Base-by-base conservation (phyloP, 331 rosid species). In the Acacia concinna region DNA sequence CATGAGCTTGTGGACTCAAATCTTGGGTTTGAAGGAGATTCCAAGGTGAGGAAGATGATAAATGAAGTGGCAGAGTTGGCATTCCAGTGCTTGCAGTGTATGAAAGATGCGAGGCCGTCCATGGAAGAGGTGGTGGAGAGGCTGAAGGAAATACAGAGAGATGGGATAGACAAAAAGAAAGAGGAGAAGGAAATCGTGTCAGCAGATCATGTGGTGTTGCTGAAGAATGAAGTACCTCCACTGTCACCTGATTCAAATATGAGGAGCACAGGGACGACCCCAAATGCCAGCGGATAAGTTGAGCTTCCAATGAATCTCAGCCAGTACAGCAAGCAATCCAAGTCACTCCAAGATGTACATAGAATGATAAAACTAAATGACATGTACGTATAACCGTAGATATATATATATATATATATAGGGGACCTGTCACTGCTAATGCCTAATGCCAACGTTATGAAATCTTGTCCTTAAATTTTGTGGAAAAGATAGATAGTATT, bases 21-120 rank as follows among this genome's bases (percentile, higher is more conserved):
- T 46, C 89, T 92, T 23, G 94, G 92, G 76, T 94, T 85, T 82
- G 94, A 92, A 44, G 77, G 89, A 21, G 96, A 95, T 76, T n/a
- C 10, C 8, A 87, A 49, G 41, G 88, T 86, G 8, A 83, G 54
- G 83, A 86, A 81, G 30, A 91, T 80, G 91, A 90, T 95, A 34
- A 81, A 66, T 82, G 96, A 89, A 4, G 92, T 92, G 34, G 97
- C 96, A 2, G 98, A 95, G 84, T 75, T 95, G 75, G 97, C 97
- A 0, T 95, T 88, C 81, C 94, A 74, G 80, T 95, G 98, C 79
- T 67, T 95, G 72, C 97, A 95, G 73, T 71, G 82, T 65, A 82
- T 85, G 66, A 91, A 85, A 68, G 97, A 92, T 7, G 14, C 85
- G 85, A 86, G 98, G 72, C 97, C 98, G 23, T 77, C 83, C 9